Evolutionary conservation across 2,329 filamentous ascomycete genomes (phyloP), one percentile per base, ranked within the genome.

Genomic region (Penicillium sp.): DNA sequence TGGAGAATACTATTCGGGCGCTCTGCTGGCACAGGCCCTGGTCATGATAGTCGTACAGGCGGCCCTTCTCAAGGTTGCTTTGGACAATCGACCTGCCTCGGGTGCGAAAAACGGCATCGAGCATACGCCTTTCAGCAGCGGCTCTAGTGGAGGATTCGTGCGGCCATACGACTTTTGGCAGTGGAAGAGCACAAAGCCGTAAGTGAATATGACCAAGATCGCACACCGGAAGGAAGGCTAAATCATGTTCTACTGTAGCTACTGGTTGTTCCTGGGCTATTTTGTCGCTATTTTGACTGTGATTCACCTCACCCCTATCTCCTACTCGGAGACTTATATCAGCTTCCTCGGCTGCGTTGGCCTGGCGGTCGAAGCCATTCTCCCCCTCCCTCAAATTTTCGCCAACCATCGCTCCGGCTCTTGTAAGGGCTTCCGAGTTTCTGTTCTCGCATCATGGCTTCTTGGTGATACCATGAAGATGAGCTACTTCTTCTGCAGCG

Each of bases 81-180:
- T 86, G 51, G 76, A 79, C 44, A 76, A 86, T 65, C 78, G 83
- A 38, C 79, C 75, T 59, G 72, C 61, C 61, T 68, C 69, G 10
- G 70, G 72, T 12, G 56, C 56, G 45, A 71, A 70, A 63, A 64
- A 70, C 57, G 64, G 74, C 51, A 64, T 75, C 49, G 66, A 77
- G 64, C 69, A 74, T 66, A 52, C 69, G 58, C 65, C 75, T 9
- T 78, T 78, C 56, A 72, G 68, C 49, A 69, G 56, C 46, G 56
- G 42, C 42, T 56, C 58, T 13, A 61, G 62, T 29, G 51, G 56
- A 51, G 67, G 54, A 26, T 66, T 74, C 50, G 70, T 69, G 15
- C 74, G 84, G 31, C 83, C 84, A 0, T 85, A 79, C 62, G 75
- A 79, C 49, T 86, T 86, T 66, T 86, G 84, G 84, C 82, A 83